Evolutionary conservation across 164 flowering plant species (phyloP).

Genomic region (Houttuynia cordata): DNA sequence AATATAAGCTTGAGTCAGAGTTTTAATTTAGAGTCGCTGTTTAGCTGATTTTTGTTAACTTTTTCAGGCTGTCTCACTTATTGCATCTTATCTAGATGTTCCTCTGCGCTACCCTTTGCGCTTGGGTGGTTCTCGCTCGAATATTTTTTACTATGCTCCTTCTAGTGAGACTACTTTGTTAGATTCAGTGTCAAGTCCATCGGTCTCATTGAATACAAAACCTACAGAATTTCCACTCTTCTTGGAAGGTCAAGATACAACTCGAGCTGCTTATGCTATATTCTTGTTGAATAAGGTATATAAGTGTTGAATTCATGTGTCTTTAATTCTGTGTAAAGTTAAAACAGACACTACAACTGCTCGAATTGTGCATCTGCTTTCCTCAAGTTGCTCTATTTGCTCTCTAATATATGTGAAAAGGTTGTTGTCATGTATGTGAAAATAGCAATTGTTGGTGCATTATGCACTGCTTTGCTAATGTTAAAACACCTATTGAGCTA

Average conservation of each 20-base stretch:
- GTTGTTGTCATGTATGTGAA: no score
- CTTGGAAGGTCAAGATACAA: conserved; percentile 92
- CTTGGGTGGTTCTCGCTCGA: conserved; percentile 81
- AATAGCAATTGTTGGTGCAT: no score
- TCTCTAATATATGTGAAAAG: no score
- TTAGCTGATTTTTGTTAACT: conserved; percentile 3
- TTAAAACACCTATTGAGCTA: no score
- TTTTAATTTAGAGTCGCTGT: neutral
- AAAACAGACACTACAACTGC: neutral
- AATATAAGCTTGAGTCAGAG: neutral
- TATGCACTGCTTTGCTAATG: no score
- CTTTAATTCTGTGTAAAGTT: neutral
- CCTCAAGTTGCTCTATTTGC: no score
- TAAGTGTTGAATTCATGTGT: neutral
- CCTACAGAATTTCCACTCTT: conserved; percentile 82
- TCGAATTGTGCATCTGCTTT: neutral
- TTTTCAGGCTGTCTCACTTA: conserved; percentile 68
- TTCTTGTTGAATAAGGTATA: conserved; percentile 90
- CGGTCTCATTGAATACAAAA: conserved; percentile 25
- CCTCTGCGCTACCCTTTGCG: conserved; percentile 84
- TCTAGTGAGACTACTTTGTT: conserved; percentile 48
- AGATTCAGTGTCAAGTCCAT: conserved; percentile 25
- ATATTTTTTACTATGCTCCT: conserved; percentile 60
- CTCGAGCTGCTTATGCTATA: conserved; percentile 93
- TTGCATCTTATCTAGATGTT: conserved; percentile 74